Evolutionary conservation across 2,329 filamentous ascomycete genomes (phyloP).

Genomic region (Arthrobotrys conoides): DNA sequence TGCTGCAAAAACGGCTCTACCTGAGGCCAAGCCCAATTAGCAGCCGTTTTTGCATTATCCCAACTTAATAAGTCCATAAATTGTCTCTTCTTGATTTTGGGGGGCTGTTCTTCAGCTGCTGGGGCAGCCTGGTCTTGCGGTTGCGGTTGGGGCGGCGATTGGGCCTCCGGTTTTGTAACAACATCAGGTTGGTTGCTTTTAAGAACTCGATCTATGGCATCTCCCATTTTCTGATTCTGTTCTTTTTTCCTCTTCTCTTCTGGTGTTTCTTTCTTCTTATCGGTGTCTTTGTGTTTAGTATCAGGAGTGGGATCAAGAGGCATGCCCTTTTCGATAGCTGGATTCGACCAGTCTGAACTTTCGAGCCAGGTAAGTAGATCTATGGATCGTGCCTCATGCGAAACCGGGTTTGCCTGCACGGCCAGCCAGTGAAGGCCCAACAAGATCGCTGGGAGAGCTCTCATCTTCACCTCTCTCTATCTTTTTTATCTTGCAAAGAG

Average conservation of each 20-base stretch:
- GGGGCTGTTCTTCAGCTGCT: background rate
- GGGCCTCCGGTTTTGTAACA: no score
- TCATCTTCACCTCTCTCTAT: constrained; percentile 32
- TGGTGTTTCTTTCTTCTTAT: background rate
- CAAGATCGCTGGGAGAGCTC: constrained; percentile 34
- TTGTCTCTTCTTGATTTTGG: constrained; percentile 34
- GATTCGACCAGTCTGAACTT: constrained; percentile 50
- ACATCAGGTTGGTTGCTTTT: background rate
- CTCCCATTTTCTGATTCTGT: constrained; percentile 35
- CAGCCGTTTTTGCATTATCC: constrained; percentile 30
- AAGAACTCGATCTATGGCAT: constrained; percentile 38
- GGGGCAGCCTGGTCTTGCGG: background rate
- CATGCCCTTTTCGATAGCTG: constrained; percentile 21
- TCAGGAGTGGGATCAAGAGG: background rate
- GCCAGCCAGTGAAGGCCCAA: constrained; percentile 45
- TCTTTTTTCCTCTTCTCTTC: constrained; percentile 30
- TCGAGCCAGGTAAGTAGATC: constrained; percentile 57
- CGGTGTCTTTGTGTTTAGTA: background rate
- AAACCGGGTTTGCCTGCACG: constrained; percentile 47
- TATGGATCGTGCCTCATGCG: constrained; percentile 47
- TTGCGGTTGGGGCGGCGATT: background rate
- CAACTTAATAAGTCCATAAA: constrained; percentile 36
- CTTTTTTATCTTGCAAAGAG: background rate
- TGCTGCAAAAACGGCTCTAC: constrained; percentile 47
- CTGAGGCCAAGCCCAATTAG: constrained; percentile 42